Base-by-base conservation (phyloP, 176 grass and related monocot genomes). In the Avena sativa region DNA sequence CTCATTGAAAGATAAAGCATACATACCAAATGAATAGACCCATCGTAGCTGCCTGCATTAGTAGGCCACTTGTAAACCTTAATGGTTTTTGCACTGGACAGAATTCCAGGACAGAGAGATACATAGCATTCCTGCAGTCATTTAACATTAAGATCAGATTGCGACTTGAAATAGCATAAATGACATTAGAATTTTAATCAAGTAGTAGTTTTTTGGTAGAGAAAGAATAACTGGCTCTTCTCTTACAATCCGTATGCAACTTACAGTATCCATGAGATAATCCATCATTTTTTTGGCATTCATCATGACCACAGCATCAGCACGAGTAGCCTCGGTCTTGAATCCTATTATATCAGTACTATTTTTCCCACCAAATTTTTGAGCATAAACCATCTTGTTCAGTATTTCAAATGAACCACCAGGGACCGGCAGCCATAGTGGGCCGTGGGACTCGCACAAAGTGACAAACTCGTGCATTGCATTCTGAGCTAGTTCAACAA, bases 11-110 rank as follows among this genome's bases (percentile, higher is more conserved):
- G 38, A 58, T 20, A 38, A 87, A 26, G 21, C 70, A 81, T 66
- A 46, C 89, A 79, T 89, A 95, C 94, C 91, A 91, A 36, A 79
- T 89, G 86, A 65, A 92, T 55, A 50, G 86, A 58, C 47, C 85
- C 89, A 84, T 89, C 84, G 25, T 91, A 84, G n/a, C 57, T 11
- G 17, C 57, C n/a, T 66, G 40, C 72, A 71, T 58, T 11, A 17
- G 20, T 44, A 79, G 71, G 57, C 25, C 70, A 73, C 20, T 28
- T 48, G 86, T 73, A 93, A 46, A 88, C 43, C 76, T 88, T 63
- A 57, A 55, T 56, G 0, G 48, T 89, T 30, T 20, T 55, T 51
- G 88, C 89, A 23, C 48, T 12, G 1, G 87, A 68, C 26, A 96
- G 12, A 56, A 90, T 16, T 61, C 82, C 82, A 19, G 92, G 85